Percentiles rank a stretch among this genome's conserved stretches.
Evolutionary conservation across 1,284 basidiomycete species (phyloP).

Genomic region (Lentinus polychrous): DNA sequence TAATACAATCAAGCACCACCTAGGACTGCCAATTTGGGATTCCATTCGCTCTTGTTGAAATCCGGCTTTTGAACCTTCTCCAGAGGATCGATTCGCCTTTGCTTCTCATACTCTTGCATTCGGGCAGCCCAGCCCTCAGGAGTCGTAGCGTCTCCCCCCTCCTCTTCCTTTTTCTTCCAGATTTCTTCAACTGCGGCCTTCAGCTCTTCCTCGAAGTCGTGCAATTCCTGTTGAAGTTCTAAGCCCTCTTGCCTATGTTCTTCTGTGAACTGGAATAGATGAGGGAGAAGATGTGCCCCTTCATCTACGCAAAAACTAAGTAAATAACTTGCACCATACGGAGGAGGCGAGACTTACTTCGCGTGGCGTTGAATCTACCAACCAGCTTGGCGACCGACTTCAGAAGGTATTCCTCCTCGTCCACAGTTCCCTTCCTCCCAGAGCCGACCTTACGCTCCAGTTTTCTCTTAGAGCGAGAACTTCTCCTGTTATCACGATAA

Average conservation of each 20-base stretch:
- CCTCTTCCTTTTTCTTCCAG: conserved; percentile 40
- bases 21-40: conserved; percentile 31
- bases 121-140: conserved; percentile 49
- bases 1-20: background rate
- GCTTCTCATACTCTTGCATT: conserved; percentile 54
- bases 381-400: conserved; percentile 77
- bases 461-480: conserved; percentile 73
- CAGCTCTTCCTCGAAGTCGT: conserved; percentile 45
- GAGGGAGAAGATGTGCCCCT: conserved; percentile 53
- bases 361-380: conserved; percentile 43
- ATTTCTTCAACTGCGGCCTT: conserved; percentile 49
- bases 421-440: conserved; percentile 91
- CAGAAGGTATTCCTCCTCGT: conserved; percentile 95
- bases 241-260: conserved; percentile 54
- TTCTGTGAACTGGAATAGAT: conserved; percentile 56
- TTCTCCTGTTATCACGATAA: conserved; percentile 39
- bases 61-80: conserved; percentile 57
- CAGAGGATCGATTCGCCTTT: conserved; percentile 42
- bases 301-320: conserved; percentile 42
- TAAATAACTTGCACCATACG: conserved; percentile 1
- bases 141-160: conserved; percentile 24
- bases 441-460: conserved; percentile 81
- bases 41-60: conserved; percentile 42
- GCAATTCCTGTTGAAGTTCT: conserved; percentile 46
- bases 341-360: conserved; percentile 37